Conservation (phyloP, 148 eudicot genomes). For the Vaccinium myrtillus region DNA sequence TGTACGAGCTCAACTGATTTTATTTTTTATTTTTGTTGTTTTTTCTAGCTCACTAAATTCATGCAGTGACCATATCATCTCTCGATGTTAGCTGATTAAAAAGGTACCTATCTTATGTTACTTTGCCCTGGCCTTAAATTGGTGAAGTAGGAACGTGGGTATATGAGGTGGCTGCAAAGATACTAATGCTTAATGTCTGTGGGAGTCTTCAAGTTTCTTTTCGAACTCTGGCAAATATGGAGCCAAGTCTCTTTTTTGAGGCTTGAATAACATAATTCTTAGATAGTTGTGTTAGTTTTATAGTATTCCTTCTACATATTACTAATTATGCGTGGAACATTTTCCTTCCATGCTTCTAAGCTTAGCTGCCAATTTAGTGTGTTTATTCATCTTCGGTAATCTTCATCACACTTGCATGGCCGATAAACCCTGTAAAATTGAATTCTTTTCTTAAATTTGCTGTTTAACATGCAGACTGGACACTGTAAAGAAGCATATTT, state of each 20-base stretch:
- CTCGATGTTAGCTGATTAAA: background rate
- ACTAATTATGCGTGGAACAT: background rate
- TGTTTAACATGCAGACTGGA: conserved; percentile 51
- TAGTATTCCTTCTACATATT: background rate
- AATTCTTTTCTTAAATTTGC: background rate
- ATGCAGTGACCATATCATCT: background rate
- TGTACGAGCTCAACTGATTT: background rate
- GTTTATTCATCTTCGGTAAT: background rate
- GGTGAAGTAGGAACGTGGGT: background rate
- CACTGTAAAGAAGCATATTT: conserved; percentile 73
- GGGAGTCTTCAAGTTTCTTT: background rate
- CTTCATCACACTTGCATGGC: background rate
- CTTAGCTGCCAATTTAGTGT: background rate
- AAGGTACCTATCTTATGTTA: background rate
- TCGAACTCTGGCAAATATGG: background rate
- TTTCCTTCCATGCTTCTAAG: background rate
- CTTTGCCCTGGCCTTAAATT: background rate
- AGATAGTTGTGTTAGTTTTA: background rate
- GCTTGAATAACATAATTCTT: background rate
- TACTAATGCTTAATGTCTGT: background rate
- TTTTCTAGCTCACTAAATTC: background rate
- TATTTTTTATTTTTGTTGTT: background rate
- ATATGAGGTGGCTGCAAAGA: background rate
- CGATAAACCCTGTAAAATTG: background rate
- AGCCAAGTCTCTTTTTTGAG: background rate